A percentile compares a stretch with the other conserved stretches of the same genome.
These are phyloP conservation scores for Torulaspora gathmanii DNA, from an alignment of 805 yeast species.

Conservation along the genomic window DNA sequence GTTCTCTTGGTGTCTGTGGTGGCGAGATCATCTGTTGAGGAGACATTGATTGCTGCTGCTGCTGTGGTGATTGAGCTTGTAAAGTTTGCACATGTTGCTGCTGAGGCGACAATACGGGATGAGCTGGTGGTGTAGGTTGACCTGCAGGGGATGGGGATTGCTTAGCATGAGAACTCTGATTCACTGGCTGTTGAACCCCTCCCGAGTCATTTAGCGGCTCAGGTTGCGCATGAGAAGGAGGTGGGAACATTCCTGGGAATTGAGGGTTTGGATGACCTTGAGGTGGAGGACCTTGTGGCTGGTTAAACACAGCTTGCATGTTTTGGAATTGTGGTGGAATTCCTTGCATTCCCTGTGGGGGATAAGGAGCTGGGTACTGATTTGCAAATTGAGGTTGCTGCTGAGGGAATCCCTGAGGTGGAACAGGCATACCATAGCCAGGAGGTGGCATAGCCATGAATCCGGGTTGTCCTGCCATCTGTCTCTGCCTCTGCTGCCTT, in stretches of 20 bases:
- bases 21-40: constrained; percentile 10
- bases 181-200: constrained; percentile 1
- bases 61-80: constrained; percentile 25
- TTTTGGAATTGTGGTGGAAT: constrained; percentile 23
- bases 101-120: constrained; percentile 1
- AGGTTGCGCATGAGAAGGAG: constrained; percentile 1
- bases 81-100: constrained; percentile 18
- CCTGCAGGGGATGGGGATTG: constrained; percentile 7
- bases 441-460: constrained; percentile 27
- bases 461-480: constrained; percentile 26
- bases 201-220: not conserved
- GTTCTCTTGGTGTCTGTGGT: constrained; percentile 13
- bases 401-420: constrained; percentile 23
- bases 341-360: constrained; percentile 13
- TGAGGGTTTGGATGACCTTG: constrained; percentile 7
- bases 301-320: constrained; percentile 16
- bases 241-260: constrained; percentile 7
- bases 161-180: not conserved
- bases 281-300: constrained; percentile 24
- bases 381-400: constrained; percentile 31
- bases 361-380: constrained; percentile 16
- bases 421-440: constrained; percentile 30
- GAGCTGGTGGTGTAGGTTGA: constrained; percentile 2
- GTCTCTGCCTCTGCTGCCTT: constrained; percentile 44
- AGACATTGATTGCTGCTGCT: constrained; percentile 29